Percentiles rank a stretch among this genome's conserved stretches.
phyloP scores from a whole-genome alignment of 2,329 filamentous ascomycete species.

The Fusarium pseudonygamai region DNA sequence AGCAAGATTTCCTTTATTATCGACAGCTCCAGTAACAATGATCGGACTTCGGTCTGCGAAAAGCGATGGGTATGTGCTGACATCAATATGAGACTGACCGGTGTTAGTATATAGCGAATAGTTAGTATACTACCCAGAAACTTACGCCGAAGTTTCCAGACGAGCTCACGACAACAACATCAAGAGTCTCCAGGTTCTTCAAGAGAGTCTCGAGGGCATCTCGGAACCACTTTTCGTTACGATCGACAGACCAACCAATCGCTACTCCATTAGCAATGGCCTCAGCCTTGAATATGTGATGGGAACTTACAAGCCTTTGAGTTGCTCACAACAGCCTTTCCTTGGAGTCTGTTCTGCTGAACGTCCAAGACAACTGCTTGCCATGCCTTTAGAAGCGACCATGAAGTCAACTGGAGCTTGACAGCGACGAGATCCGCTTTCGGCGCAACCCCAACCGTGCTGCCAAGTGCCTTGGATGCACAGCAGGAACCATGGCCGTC shows the following conservation, averaged over 20 bases:
- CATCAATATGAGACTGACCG: background rate
- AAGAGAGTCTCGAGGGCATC: background rate
- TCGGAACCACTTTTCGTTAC: background rate
- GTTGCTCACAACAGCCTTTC: background rate
- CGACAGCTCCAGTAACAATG: background rate
- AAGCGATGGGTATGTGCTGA: background rate
- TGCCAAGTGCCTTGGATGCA: background rate
- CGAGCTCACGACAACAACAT: background rate
- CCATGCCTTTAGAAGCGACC: background rate
- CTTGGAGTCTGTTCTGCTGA: background rate
- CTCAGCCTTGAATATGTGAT: rapidly evolving
- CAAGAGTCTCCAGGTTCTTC: background rate
- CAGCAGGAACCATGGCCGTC: background rate
- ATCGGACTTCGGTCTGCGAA: background rate
- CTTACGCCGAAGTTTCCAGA: background rate
- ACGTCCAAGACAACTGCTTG: background rate
- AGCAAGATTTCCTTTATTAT: background rate
- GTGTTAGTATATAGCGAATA: background rate
- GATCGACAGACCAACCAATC: background rate
- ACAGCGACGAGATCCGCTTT: background rate
- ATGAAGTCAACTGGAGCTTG: background rate
- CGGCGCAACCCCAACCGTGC: background rate
- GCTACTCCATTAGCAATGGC: background rate
- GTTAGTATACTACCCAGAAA: too few species aligned
- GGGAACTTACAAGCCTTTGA: background rate